phyloP scores from a whole-genome alignment of 805 yeast species.

The Brettanomyces custersianus region DNA sequence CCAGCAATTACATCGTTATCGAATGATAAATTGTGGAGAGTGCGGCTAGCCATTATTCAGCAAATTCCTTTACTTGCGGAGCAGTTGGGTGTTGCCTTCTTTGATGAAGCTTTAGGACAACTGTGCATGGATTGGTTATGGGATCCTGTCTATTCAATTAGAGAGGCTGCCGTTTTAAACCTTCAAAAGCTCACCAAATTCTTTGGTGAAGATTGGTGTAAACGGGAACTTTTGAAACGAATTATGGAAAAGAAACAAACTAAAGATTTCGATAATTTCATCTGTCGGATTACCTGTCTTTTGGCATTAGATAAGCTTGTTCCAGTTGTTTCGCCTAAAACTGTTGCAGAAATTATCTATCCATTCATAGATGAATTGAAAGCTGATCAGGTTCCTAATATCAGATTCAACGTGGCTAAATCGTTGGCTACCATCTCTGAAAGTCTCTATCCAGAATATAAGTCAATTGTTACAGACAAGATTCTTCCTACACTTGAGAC shows the following conservation, averaged over 20 bases:
- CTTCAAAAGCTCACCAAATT: conserved; percentile 71
- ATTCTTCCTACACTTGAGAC: conserved; percentile 59
- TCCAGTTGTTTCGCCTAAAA: conserved; percentile 54
- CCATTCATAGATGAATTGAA: conserved; percentile 72
- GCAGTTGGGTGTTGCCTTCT: conserved; percentile 88
- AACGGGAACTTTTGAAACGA: conserved; percentile 70
- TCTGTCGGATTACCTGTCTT: conserved; percentile 84
- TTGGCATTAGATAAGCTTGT: conserved; percentile 79
- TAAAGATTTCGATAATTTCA: conserved; percentile 52
- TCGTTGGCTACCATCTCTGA: conserved; percentile 57
- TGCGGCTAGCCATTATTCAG: conserved; percentile 91
- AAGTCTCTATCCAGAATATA: conserved; percentile 30
- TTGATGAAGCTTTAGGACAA: conserved; percentile 84
- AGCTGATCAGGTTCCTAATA: conserved; percentile 85
- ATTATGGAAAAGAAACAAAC: conserved; percentile 40
- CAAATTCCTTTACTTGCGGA: conserved; percentile 91
- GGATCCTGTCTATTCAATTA: conserved; percentile 94
- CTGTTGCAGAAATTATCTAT: conserved; percentile 55
- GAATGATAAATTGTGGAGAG: conserved; percentile 96
- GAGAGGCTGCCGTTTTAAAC: conserved; percentile 91
- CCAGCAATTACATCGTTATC: conserved; percentile 97
- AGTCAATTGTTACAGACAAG: conserved; percentile 36
- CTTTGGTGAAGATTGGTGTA: conserved; percentile 93
- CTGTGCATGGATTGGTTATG: conserved; percentile 96
- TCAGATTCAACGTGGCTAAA: conserved; percentile 91